A percentile compares a stretch with the other conserved stretches of the same genome.
Evolutionary conservation across 2,329 filamentous ascomycete genomes (phyloP).

Genomic region (Cladorrhinum sp.): DNA sequence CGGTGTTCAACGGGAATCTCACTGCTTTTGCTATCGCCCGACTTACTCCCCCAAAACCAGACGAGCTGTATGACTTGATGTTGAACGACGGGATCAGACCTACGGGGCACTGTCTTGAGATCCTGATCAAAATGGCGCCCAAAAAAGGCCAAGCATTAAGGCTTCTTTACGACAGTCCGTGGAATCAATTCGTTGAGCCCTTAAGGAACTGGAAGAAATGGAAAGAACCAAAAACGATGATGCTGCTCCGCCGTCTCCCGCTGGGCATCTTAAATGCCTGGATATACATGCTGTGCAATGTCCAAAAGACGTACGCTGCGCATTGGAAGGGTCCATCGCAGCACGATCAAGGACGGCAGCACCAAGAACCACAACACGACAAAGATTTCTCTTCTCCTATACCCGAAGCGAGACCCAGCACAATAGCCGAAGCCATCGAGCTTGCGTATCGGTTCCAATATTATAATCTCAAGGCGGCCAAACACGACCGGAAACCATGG

Average conservation of each 20-base stretch:
- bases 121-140: conserved; percentile 50
- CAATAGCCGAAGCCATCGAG: conserved; percentile 34
- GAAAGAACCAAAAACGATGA: neutral
- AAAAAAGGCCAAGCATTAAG: neutral
- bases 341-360: neutral
- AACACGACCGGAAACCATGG: conserved; percentile 40
- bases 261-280: conserved; percentile 47
- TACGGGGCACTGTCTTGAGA: conserved; percentile 47
- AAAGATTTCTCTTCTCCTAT: too few species aligned
- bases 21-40: conserved; percentile 64
- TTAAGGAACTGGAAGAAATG: neutral
- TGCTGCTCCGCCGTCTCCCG: conserved; percentile 27
- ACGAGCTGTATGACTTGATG: conserved; percentile 61
- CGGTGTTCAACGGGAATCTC: conserved; percentile 55
- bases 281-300: conserved; percentile 45
- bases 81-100: conserved; percentile 46
- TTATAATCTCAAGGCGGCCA: neutral
- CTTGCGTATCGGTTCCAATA: conserved; percentile 31
- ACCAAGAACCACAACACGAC: too few species aligned
- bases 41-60: conserved; percentile 57
- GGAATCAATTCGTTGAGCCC: neutral
- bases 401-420: neutral
- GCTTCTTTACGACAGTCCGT: conserved; percentile 15
- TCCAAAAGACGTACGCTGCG: conserved; percentile 13
- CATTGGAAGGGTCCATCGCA: neutral